A percentile compares a stretch with the other conserved stretches of the same genome.
These are phyloP conservation scores for Saksenaea oblongispora DNA, from an alignment of 371 early-diverging fungal species.

Conservation along the genomic window DNA sequence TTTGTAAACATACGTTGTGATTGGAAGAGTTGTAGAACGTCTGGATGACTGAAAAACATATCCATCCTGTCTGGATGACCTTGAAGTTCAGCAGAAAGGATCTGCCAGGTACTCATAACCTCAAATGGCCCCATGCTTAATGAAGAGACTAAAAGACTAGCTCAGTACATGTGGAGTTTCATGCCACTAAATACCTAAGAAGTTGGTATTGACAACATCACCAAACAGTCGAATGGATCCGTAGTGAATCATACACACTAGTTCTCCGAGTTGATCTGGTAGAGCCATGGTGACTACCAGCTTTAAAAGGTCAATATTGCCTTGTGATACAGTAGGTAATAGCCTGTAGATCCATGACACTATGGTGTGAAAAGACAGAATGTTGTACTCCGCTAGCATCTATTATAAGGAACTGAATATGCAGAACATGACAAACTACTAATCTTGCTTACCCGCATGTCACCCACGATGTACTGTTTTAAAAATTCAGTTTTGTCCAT, in stretches of 20 bases:
- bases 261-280: slow-evolving; percentile 30
- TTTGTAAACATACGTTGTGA: slow-evolving; percentile 17
- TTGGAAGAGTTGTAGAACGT: slow-evolving; percentile 17
- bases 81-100: slow-evolving; percentile 34
- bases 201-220: slow-evolving; percentile 9
- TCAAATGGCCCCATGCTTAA: slow-evolving; percentile 21
- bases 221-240: slow-evolving; percentile 30
- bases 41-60: slow-evolving; percentile 15
- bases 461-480: slow-evolving; percentile 22
- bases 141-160: slow-evolving; percentile 5
- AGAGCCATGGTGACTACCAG: slow-evolving; percentile 24
- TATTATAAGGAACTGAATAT: slow-evolving; percentile 5
- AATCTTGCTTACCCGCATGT: slow-evolving; percentile 25
- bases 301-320: slow-evolving; percentile 24
- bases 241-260: slow-evolving; percentile 18
- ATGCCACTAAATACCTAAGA: slow-evolving; percentile 5
- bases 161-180: neutral
- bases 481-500: slow-evolving; percentile 8
- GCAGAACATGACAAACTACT: neutral
- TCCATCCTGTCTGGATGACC: slow-evolving; percentile 15
- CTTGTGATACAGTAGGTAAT: slow-evolving; percentile 18
- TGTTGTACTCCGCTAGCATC: slow-evolving; percentile 34
- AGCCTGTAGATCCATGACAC: slow-evolving; percentile 31
- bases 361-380: slow-evolving; percentile 20
- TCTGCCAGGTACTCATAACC: slow-evolving; percentile 28